A percentile compares a stretch with the other conserved stretches of the same genome.
These are phyloP conservation scores for Globisporangium mamillatum DNA, from an alignment of 352 stramenopile species.

Conservation along the genomic window DNA sequence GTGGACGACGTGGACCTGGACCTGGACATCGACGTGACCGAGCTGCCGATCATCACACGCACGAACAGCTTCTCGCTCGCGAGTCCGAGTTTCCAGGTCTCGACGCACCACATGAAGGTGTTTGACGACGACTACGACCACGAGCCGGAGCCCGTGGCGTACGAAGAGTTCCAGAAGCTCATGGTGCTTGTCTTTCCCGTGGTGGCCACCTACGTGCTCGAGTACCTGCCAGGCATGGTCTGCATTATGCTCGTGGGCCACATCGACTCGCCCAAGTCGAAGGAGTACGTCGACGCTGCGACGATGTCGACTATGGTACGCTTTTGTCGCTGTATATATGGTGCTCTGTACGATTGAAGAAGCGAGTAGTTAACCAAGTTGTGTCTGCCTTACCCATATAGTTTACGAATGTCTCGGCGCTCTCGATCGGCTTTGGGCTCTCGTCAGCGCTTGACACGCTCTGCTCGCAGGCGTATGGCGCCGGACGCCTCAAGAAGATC, in stretches of 20 bases:
- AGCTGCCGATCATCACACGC: slow-evolving; percentile 46
- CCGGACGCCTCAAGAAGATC: slow-evolving; percentile 45
- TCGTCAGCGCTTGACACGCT: slow-evolving; percentile 77
- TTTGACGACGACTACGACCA: slow-evolving; percentile 38
- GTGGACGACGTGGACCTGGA: slow-evolving; percentile 17
- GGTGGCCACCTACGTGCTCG: slow-evolving; percentile 22
- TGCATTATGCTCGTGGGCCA: slow-evolving; percentile 68
- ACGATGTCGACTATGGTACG: slow-evolving; percentile 71
- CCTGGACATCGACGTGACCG: slow-evolving; percentile 21
- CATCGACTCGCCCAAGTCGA: slow-evolving; percentile 43
- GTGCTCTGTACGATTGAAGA: too few species aligned
- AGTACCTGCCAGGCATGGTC: slow-evolving; percentile 46
- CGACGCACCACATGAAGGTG: slow-evolving; percentile 38
- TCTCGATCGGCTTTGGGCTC: slow-evolving; percentile 63
- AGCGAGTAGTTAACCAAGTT: not conserved
- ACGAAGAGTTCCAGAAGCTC: slow-evolving; percentile 38
- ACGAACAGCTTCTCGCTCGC: slow-evolving; percentile 46
- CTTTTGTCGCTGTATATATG: not conserved
- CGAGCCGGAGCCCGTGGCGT: slow-evolving; percentile 20
- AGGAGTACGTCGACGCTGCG: slow-evolving; percentile 67
- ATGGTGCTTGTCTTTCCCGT: slow-evolving; percentile 47
- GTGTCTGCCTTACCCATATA: slow-evolving; percentile 4
- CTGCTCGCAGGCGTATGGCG: slow-evolving; percentile 64
- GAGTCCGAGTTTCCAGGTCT: slow-evolving; percentile 46
- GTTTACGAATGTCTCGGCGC: slow-evolving; percentile 66